These are phyloP conservation scores for Myriangium duriaei DNA, from an alignment of 2,329 filamentous ascomycete species.

Conservation along the genomic window DNA sequence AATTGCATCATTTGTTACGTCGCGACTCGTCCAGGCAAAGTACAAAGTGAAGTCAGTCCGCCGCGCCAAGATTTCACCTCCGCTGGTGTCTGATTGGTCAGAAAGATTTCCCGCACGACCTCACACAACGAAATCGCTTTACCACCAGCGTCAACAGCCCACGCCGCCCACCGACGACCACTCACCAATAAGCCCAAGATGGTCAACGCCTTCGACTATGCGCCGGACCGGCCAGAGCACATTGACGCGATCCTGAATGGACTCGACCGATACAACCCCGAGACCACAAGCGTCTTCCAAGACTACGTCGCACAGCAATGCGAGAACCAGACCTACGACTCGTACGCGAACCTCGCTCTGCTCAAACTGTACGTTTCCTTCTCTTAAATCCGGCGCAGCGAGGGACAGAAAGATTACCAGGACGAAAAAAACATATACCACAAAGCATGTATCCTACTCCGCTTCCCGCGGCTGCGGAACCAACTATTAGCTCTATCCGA, in stretches of 20 bases:
- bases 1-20: too few relatives aligned
- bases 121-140: constrained; percentile 8
- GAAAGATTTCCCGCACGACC: constrained; percentile 5
- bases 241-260: constrained; percentile 92
- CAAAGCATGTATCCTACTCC: background rate
- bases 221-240: constrained; percentile 80
- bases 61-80: background rate
- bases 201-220: constrained; percentile 62
- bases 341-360: constrained; percentile 90
- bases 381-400: too few relatives aligned
- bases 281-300: constrained; percentile 87
- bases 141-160: background rate
- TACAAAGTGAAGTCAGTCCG: background rate
- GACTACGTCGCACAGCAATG: constrained; percentile 91
- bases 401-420: background rate
- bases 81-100: constrained; percentile 3
- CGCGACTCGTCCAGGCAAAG: too few relatives aligned
- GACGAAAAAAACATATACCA: constrained; percentile 1
- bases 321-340: constrained; percentile 86
- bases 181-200: constrained; percentile 19
- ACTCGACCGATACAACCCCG: constrained; percentile 95
- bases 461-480: constrained; percentile 53
- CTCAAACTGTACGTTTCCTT: constrained; percentile 76
- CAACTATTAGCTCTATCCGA: constrained; percentile 65
- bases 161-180: background rate